Base-by-base conservation (phyloP, 305 asterid genomes). In the Stenogyne calaminthoides region DNA sequence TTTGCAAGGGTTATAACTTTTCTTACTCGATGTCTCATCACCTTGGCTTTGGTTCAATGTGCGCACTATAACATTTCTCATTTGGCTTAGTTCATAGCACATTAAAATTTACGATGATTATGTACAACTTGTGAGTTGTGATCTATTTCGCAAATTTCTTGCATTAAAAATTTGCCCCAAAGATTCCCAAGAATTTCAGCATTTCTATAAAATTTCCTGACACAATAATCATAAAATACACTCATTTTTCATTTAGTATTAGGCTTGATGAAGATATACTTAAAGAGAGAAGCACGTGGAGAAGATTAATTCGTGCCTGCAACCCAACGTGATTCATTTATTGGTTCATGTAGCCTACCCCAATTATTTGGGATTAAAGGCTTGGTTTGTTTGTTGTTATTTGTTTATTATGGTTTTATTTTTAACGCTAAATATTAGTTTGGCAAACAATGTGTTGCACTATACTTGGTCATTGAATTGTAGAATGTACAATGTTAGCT, bases 391-490 rank as follows among this genome's bases (percentile, higher is more conserved):
- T 25, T 25, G 29, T 25, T 25, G 29, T 25, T 25, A 25, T 25
- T 25, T 25, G 29, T 25, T 25, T 25, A 25, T 25, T 27, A 18
- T 69, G 55, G 64, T 76, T 47, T 62, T 51, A 37, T 12, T 62
- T 40, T 46, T 58, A 16, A 9, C 22, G 16, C 32, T 9, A 60
- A 18, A 67, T 46, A 9, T 59, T 47, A 47, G 52, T n/a, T 54
- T 60, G 58, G 46, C 2, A 40, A 46, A 14, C 61, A 52, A 76
- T 7, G 11, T 8, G 7, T 15, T 58, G 46, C 58, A 19, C 25
- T 49, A 20, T 25, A 52, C 66, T 51, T 25, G 74, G 65, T 75
- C 34, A 20, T 54, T 49, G 56, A 51, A 27, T 54, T 72, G 64
- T 36, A 9, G 15, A 29, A 62, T 51, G 46, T 64, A 56, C 34